Base-by-base conservation (phyloP, 352 stramenopile genomes). In the Globisporangium recalcitrans region DNA sequence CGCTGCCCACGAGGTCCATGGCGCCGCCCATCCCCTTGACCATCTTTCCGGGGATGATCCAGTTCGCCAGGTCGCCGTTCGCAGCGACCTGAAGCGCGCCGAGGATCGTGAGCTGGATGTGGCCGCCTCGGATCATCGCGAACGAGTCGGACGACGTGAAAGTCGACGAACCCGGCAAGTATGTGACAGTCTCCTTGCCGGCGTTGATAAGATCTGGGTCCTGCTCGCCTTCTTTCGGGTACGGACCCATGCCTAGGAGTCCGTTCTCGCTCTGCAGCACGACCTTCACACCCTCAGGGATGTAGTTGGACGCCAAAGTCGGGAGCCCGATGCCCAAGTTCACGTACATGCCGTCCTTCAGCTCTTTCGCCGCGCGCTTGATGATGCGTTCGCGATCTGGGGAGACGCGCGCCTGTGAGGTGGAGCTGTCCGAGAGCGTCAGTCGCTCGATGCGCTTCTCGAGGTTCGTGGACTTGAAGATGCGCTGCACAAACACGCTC, bases 11-110 rank as follows among this genome's bases (percentile, higher is more conserved):
- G 26, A 99, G 78, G 73, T 99, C 96, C 96, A 99, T 99, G 10
- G 96, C 96, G 58, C 96, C 96, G 24, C 96, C 96, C 96, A 99
- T 99, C 64, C 95, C 96, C 73, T 98, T 98, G 24, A 98, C 78
- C 75, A 98, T 95, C 74, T 98, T 98, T 34, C 96, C 96, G 4
- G 96, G 96, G 52, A 97, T 97, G 60, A 97, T 97, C 91, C 91
- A 99, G 70, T 97, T 98, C 34, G 96, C 96, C 32, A 99, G 64
- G 65, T 98, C 96, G 49, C 96, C 96, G 58, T 96, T 97, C 26
- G 84, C 78, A 42, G 88, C 90, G 14, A 97, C 95, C 67, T 99
- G 88, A 22, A 99, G 77, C 26, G 91, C 96, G 22, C 96, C 96
- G 19, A 99, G 79, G 62, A 99, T 98, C 44, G 96, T 99, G 52